These are phyloP conservation scores for Coemansia sp. DNA, from an alignment of 192 early-diverging fungal species.

Conservation along the genomic window DNA sequence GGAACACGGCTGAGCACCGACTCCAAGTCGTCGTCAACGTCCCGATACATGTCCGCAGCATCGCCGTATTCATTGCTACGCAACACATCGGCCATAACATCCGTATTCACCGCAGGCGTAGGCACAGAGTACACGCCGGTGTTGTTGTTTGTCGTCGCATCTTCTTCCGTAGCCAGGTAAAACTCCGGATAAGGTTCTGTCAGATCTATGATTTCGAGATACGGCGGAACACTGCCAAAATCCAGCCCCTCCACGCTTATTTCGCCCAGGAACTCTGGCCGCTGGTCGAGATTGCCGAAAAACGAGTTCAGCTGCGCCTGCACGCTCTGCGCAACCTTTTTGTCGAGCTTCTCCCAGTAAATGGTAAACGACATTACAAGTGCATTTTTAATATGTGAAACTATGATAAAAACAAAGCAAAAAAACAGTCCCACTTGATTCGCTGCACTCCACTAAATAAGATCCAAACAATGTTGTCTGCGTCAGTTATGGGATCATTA, in stretches of 20 bases:
- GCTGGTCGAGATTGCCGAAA: conserved; percentile 61
- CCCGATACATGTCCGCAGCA: neutral
- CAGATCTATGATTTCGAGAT: conserved; percentile 70
- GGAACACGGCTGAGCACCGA: conserved; percentile 2
- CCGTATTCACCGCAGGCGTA: neutral
- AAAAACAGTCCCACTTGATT: no score
- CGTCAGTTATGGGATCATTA: no score
- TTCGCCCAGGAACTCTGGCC: conserved; percentile 71
- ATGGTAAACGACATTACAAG: conserved; percentile 70
- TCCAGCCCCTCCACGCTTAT: conserved; percentile 66
- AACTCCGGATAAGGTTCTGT: conserved; percentile 78
- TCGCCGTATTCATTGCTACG: no score
- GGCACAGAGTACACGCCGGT: neutral
- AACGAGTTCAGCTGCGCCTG: conserved; percentile 67
- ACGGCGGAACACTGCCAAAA: conserved; percentile 71
- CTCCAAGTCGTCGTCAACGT: conserved; percentile 15
- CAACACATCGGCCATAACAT: no score
- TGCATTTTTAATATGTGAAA: neutral
- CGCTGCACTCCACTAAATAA: neutral
- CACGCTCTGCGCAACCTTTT: conserved; percentile 62
- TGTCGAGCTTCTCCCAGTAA: conserved; percentile 70
- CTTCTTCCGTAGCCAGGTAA: conserved; percentile 64
- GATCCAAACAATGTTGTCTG: neutral
- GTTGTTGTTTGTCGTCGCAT: conserved; percentile 5
- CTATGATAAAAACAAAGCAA: no score